These are phyloP conservation scores for Ettlia oleoabundans DNA, from an alignment of 139 green algal species.

Conservation along the genomic window DNA sequence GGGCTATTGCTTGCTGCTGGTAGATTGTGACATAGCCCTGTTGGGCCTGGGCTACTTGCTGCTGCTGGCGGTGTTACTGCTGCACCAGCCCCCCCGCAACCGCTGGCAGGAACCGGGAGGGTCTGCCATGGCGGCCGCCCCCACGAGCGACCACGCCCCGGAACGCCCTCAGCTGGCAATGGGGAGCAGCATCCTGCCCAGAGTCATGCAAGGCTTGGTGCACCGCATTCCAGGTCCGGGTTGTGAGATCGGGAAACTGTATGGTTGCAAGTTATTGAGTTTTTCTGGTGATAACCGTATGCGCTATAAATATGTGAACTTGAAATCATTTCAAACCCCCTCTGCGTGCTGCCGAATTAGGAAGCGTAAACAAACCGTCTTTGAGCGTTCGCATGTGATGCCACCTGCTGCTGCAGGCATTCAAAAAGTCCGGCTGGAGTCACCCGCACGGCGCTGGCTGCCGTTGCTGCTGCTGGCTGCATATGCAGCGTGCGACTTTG, in stretches of 20 bases:
- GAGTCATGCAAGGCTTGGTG: background rate
- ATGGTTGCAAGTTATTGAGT: too few relatives aligned
- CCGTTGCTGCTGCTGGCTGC: constrained; percentile 31
- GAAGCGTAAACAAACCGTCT: too few relatives aligned
- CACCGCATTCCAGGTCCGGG: background rate
- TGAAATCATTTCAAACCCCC: too few relatives aligned
- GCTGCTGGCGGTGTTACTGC: constrained; percentile 32
- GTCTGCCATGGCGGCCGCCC: background rate
- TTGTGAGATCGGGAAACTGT: too few relatives aligned
- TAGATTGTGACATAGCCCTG: constrained; percentile 19
- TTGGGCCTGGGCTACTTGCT: constrained; percentile 50
- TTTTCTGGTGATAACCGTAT: too few relatives aligned
- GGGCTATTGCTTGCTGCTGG: constrained; percentile 49
- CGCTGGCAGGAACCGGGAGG: background rate
- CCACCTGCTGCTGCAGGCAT: background rate
- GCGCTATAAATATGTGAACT: too few relatives aligned
- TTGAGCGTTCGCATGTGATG: too few relatives aligned
- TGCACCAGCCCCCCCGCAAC: constrained; percentile 14
- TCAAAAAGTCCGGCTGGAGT: background rate
- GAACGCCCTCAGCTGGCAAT: background rate
- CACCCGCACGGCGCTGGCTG: constrained; percentile 29
- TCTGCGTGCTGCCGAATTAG: too few relatives aligned
- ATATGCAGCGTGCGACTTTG: constrained; percentile 38
- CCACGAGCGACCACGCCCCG: background rate
- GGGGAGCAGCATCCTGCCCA: background rate